Evolutionary conservation across 345 rosid genomes (phyloP).

Genomic region (Clausena lansium): DNA sequence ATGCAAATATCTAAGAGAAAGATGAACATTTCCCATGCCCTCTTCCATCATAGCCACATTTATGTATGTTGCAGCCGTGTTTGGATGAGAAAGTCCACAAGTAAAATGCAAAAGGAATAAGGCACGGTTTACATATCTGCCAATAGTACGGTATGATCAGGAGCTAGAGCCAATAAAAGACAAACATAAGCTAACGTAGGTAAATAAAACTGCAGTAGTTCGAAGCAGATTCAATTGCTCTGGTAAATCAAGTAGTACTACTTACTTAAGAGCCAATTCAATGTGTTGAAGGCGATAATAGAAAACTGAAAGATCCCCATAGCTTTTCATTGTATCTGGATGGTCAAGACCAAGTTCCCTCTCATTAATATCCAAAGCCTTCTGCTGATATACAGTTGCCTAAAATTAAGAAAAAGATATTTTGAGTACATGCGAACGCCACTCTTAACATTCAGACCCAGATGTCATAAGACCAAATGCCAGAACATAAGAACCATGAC

Average conservation of each 20-base stretch:
- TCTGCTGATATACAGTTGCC: slow-evolving; percentile 89
- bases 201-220: neutral
- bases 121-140: slow-evolving; percentile 71
- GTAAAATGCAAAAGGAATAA: slow-evolving; percentile 68
- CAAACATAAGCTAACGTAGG: neutral
- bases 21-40: slow-evolving; percentile 70
- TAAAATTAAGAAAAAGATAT: slow-evolving; percentile 24
- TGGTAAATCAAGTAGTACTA: slow-evolving; percentile 9
- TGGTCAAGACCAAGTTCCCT: slow-evolving; percentile 93
- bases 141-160: slow-evolving; percentile 17
- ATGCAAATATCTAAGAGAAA: slow-evolving; percentile 67
- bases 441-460: neutral
- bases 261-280: slow-evolving; percentile 73
- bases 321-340: slow-evolving; percentile 83
- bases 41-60: slow-evolving; percentile 88
- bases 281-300: slow-evolving; percentile 75
- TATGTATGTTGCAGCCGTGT: slow-evolving; percentile 68
- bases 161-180: slow-evolving; percentile 4
- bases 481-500: neutral
- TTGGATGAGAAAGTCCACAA: slow-evolving; percentile 75
- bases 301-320: slow-evolving; percentile 72
- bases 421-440: neutral
- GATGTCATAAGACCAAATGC: slow-evolving; percentile 4
- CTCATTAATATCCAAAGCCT: slow-evolving; percentile 91
- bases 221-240: neutral